Evolutionary conservation across 2,329 filamentous ascomycete species (phyloP).

Genomic region (Tolypocladium guangdongense): DNA sequence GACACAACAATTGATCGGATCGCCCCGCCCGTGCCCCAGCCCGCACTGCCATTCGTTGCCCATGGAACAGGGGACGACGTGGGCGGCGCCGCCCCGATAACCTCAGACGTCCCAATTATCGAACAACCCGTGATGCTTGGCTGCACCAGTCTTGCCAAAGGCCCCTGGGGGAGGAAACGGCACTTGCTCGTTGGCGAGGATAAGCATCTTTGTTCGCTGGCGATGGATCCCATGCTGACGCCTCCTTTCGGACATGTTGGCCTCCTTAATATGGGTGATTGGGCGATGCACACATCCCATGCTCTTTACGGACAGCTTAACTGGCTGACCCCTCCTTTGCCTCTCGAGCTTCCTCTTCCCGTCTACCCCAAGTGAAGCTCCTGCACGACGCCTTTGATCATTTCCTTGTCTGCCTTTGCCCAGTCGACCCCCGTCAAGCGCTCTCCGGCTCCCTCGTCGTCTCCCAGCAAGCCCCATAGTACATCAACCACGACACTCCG

Average conservation of each 20-base stretch:
- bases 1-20: too few relatives aligned
- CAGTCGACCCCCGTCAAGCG: slow-evolving; percentile 45
- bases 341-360: neutral
- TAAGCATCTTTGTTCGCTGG: neutral
- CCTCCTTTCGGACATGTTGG: neutral
- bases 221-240: neutral
- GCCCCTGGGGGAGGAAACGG: neutral
- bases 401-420: slow-evolving; percentile 38
- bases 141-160: neutral
- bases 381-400: slow-evolving; percentile 30
- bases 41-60: too few relatives aligned
- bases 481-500: slow-evolving; percentile 49
- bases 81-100: neutral
- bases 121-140: neutral
- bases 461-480: slow-evolving; percentile 37
- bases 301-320: neutral
- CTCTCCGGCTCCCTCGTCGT: slow-evolving; percentile 16
- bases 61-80: neutral
- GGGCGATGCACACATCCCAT: neutral
- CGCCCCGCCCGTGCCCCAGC: too few relatives aligned
- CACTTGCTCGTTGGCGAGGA: neutral
- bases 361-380: slow-evolving; percentile 17
- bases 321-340: neutral
- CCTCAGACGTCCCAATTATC: neutral
- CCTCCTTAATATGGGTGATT: neutral